phyloP scores from a whole-genome alignment of 768 basidiomycete genomes.

The Guyanaporus albipodus region DNA sequence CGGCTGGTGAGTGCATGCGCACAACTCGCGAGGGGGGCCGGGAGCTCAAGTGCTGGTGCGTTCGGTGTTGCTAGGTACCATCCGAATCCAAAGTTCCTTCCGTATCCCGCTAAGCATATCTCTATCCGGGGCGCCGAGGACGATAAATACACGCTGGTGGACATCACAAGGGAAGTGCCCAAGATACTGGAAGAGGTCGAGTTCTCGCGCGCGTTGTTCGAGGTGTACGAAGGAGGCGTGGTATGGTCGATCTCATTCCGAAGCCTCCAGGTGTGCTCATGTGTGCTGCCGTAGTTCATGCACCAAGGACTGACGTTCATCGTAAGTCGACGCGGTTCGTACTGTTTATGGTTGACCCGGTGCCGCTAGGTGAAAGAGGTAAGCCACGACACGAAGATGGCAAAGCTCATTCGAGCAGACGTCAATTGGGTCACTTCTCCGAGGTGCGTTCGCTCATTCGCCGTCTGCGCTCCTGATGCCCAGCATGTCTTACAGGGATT shows the following conservation, averaged over 20 bases:
- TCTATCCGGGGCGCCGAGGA: constrained; percentile 76
- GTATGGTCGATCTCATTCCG: constrained; percentile 36
- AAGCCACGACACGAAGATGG: constrained; percentile 72
- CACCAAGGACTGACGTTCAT: constrained; percentile 84
- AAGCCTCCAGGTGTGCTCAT: constrained; percentile 2
- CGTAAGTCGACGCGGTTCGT: constrained; percentile 37
- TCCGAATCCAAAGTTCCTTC: constrained; percentile 72
- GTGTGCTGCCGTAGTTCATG: constrained; percentile 56
- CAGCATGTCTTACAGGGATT: constrained; percentile 47
- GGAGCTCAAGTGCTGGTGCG: background rate
- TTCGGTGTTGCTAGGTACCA: constrained; percentile 57
- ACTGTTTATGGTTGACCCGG: constrained; percentile 1
- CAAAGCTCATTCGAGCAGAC: constrained; percentile 65
- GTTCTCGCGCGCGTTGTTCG: constrained; percentile 78
- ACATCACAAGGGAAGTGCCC: constrained; percentile 43
- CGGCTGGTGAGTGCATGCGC: constrained; percentile 56
- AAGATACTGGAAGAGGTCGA: constrained; percentile 78
- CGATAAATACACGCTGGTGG: constrained; percentile 72
- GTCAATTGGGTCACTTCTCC: constrained; percentile 82
- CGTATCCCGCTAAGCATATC: constrained; percentile 68
- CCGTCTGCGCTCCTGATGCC: background rate
- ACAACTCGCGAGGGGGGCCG: background rate
- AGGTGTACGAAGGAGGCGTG: constrained; percentile 86
- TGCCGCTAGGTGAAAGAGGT: constrained; percentile 65
- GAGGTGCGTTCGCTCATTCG: constrained; percentile 40